Evolutionary conservation across 225 moss, liverwort and hornwort species (phyloP).

Genomic region (Pleurozium schreberi): DNA sequence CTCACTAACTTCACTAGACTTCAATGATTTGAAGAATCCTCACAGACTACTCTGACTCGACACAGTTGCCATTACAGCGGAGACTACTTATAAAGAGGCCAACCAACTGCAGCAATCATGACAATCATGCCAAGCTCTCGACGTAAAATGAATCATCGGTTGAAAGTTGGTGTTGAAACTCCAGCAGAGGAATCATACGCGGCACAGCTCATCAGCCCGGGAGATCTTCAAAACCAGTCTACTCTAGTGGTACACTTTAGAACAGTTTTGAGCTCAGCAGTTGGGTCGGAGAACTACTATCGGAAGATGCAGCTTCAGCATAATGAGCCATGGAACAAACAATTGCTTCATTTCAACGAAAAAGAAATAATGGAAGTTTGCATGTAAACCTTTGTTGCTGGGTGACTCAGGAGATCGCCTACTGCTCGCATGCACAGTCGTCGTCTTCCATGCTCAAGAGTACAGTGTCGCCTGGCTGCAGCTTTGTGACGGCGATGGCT

Average conservation of each 20-base stretch:
- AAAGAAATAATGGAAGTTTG: not conserved
- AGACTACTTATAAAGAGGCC: constrained; percentile 1
- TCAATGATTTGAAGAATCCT: not conserved
- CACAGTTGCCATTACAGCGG: not conserved
- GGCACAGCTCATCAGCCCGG: not conserved
- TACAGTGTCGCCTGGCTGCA: constrained; percentile 21
- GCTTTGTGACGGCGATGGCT: constrained; percentile 29
- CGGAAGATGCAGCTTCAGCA: not conserved
- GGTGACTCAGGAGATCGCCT: not conserved
- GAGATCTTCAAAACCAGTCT: not conserved
- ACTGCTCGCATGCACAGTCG: constrained; percentile 21
- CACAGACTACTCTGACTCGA: not conserved
- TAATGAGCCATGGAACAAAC: not conserved
- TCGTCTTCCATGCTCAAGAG: constrained; percentile 37
- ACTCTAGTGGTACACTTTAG: not conserved
- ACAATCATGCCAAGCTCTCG: not conserved
- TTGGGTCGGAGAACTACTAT: not conserved
- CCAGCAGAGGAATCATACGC: not conserved
- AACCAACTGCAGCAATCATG: not conserved
- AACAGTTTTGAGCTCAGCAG: not conserved
- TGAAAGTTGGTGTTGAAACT: not conserved
- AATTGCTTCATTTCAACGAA: not conserved
- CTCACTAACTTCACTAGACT: not conserved
- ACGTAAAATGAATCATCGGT: not conserved
- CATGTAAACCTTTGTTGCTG: not conserved